phyloP scores from a whole-genome alignment of 192 early-diverging fungal genomes.

The Coemansia guatemalensis region DNA sequence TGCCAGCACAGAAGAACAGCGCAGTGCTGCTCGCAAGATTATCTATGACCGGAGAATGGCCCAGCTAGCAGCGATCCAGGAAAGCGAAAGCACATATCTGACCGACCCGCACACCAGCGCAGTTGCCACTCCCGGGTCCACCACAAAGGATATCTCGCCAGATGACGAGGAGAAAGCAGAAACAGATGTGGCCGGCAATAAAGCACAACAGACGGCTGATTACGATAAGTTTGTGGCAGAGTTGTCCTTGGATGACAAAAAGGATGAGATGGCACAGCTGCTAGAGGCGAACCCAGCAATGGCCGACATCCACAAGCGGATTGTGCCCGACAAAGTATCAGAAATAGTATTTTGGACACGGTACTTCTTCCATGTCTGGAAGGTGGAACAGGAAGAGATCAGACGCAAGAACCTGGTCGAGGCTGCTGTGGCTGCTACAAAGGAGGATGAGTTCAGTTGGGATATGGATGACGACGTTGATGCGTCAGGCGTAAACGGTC shows the following conservation, averaged over 20 bases:
- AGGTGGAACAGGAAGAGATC: conserved; percentile 43
- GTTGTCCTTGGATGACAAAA: conserved; percentile 8
- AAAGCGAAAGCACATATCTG: conserved; percentile 37
- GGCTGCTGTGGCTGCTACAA: conserved; percentile 41
- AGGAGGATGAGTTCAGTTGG: conserved; percentile 50
- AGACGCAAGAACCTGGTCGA: conserved; percentile 49
- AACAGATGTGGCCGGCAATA: background rate
- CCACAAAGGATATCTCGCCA: background rate
- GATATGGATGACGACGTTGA: conserved; percentile 36
- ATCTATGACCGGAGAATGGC: conserved; percentile 53
- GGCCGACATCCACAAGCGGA: conserved; percentile 14
- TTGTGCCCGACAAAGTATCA: conserved; percentile 26
- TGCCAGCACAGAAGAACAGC: conserved; percentile 39
- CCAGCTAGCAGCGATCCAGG: conserved; percentile 35
- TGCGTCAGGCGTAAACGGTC: background rate
- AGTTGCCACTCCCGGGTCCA: background rate
- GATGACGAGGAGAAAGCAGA: background rate
- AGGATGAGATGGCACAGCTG: conserved; percentile 9
- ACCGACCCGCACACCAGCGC: conserved; percentile 13
- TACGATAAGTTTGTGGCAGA: conserved; percentile 18
- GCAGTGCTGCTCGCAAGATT: conserved; percentile 31
- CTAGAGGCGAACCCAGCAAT: conserved; percentile 18
- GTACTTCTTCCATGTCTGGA: conserved; percentile 46
- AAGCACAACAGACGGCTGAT: background rate
- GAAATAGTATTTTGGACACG: conserved; percentile 44